Conservation (phyloP, 1,284 basidiomycete species). For the Cerioporus squamosus region DNA sequence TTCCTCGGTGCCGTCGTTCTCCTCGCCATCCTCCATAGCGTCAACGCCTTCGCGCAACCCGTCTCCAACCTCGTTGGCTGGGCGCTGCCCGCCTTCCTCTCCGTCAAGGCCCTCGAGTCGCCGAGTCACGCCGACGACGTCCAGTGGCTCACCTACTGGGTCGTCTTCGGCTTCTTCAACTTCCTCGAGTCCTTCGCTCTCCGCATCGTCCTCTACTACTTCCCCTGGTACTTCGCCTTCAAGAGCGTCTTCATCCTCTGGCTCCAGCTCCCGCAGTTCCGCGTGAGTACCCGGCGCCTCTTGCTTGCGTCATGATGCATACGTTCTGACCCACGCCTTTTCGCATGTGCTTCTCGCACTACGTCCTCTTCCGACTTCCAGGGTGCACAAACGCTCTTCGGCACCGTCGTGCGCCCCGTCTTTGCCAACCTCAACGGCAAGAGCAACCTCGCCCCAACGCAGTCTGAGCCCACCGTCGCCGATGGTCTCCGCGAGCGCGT, state of each 20-base stretch:
- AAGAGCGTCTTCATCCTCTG: constrained; percentile 90
- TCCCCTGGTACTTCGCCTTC: constrained; percentile 90
- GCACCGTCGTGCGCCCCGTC: constrained; percentile 34
- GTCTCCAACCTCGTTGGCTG: constrained; percentile 87
- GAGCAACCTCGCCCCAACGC: constrained; percentile 24
- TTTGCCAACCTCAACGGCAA: constrained; percentile 34
- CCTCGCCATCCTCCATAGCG: constrained; percentile 71
- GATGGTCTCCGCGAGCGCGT: constrained; percentile 52
- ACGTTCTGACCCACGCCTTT: constrained; percentile 8
- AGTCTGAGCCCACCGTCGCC: constrained; percentile 35
- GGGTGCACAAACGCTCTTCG: constrained; percentile 38
- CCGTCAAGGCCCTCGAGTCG: constrained; percentile 83
- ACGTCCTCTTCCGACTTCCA: constrained; percentile 18
- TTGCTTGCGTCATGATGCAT: constrained; percentile 15
- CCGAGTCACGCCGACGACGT: constrained; percentile 76
- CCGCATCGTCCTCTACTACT: constrained; percentile 77
- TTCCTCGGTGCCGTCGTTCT: constrained; percentile 77
- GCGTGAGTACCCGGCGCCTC: constrained; percentile 55
- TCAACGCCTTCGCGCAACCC: constrained; percentile 83
- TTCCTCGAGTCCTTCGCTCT: constrained; percentile 81
- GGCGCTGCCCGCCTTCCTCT: constrained; percentile 84
- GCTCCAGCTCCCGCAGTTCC: constrained; percentile 82
- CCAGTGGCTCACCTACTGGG: constrained; percentile 92
- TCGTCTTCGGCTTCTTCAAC: constrained; percentile 86
- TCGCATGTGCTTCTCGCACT: constrained; percentile 12